phyloP scores from a whole-genome alignment of 495 filamentous ascomycete species.

The Cetradonia linearis region DNA sequence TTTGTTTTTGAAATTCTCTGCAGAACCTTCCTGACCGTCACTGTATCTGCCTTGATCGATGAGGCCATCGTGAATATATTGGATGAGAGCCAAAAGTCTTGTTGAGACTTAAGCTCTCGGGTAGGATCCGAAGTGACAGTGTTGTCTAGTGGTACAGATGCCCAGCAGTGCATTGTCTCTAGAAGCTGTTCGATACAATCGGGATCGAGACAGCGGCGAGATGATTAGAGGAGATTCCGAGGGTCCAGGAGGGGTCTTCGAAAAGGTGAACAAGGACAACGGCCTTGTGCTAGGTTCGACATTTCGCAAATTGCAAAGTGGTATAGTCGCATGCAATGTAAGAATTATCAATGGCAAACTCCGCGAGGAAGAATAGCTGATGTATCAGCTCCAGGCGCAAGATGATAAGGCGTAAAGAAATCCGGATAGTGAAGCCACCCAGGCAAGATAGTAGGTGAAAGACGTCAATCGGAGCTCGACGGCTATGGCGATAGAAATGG shows the following conservation, averaged over 20 bases:
- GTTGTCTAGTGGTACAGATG: not conserved
- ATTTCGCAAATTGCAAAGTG: not conserved
- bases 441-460: conserved; percentile 9
- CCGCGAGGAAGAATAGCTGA: conserved; percentile 7
- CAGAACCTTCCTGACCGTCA: not conserved
- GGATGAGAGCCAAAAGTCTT: not conserved
- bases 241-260: not conserved
- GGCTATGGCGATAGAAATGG: not conserved
- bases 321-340: conserved; percentile 7
- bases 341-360: not conserved
- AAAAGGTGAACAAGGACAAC: not conserved
- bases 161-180: not conserved
- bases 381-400: conserved; percentile 7
- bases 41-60: not conserved
- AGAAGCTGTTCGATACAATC: not conserved
- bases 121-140: not conserved
- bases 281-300: not conserved
- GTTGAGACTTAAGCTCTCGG: not conserved
- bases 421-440: conserved; percentile 13
- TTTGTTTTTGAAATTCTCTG: not conserved
- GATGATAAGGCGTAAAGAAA: conserved; percentile 13
- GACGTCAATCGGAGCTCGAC: conserved; percentile 8
- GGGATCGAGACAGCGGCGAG: not conserved
- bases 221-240: not conserved
- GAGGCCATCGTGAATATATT: not conserved